These are phyloP conservation scores for Trichoderma sp. DNA, from an alignment of 2,329 filamentous ascomycete species.

Conservation along the genomic window DNA sequence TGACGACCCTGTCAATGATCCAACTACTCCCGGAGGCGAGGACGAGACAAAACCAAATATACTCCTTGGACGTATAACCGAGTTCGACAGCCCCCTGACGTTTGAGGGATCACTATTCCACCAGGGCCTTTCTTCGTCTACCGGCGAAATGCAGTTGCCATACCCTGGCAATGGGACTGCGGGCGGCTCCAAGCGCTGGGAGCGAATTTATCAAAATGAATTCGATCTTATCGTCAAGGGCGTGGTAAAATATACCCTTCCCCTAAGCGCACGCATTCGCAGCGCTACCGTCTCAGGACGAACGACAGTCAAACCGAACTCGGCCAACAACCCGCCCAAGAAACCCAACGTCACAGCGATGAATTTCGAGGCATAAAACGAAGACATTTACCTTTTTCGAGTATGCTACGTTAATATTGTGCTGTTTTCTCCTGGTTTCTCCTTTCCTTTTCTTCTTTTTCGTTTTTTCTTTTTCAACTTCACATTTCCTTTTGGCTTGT, in stretches of 20 bases:
- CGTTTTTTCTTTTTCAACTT: slow-evolving; percentile 22
- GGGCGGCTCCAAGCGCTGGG: slow-evolving; percentile 84
- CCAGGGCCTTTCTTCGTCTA: slow-evolving; percentile 68
- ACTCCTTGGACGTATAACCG: slow-evolving; percentile 83
- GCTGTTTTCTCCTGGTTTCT: slow-evolving; percentile 16
- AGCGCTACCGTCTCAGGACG: slow-evolving; percentile 62
- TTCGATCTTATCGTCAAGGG: slow-evolving; percentile 94
- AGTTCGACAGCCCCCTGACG: slow-evolving; percentile 82
- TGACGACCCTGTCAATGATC: slow-evolving; percentile 41
- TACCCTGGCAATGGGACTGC: slow-evolving; percentile 88
- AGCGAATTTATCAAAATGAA: slow-evolving; percentile 83
- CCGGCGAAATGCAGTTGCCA: slow-evolving; percentile 78
- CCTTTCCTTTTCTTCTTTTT: slow-evolving; percentile 29
- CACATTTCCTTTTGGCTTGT: slow-evolving; percentile 26
- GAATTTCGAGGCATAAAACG: slow-evolving; percentile 31
- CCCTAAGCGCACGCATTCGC: slow-evolving; percentile 60
- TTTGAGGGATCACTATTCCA: slow-evolving; percentile 92
- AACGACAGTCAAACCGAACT: slow-evolving; percentile 62
- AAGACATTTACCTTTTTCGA: background rate
- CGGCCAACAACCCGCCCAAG: slow-evolving; percentile 61
- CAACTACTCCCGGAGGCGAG: slow-evolving; percentile 46
- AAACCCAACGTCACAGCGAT: slow-evolving; percentile 70
- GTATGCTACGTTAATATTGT: background rate
- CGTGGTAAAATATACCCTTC: slow-evolving; percentile 77
- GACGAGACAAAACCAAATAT: slow-evolving; percentile 70